Evolutionary conservation across 2,329 filamentous ascomycete species (phyloP), one percentile per base, ranked within the genome.

Genomic region (Diaporthe amygdali): DNA sequence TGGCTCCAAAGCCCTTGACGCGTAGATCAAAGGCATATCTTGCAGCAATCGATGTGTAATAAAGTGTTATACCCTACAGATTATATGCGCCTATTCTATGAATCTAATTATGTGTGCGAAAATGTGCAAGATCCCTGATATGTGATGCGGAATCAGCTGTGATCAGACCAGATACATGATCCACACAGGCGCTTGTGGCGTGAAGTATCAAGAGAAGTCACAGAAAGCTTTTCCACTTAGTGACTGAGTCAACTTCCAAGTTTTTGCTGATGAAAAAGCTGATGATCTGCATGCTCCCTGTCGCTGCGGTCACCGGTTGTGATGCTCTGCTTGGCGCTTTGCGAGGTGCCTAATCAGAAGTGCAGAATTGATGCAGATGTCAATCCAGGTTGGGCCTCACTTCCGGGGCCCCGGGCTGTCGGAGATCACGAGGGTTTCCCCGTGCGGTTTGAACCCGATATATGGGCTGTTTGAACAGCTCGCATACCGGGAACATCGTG

Each of bases 61-160:
- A 64, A 49, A 49, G 59, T 34, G 2, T 37, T 37, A 37, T 20
- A 37, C 59, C 46, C 30, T 25, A 30, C 1, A 12, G n/a, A 17
- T 8, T 9, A 64, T 64, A 64, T 64, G 44, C 59, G 59, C 41
- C 59, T 64, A 64, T 49, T 37, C n/a, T n/a, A n/a, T n/a, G n/a
- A n/a, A n/a, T n/a, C n/a, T 64, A 27, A 49, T 44, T 49, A 64
- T 44, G 30, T 30, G 41, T 30, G 44, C 59, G 59, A n/a, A 25
- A 20, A 37, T 49, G n/a, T 44, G n/a, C 59, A n/a, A 25, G 22
- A 30, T 9, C 34, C 30, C 34, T 34, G 39, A 41, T 32, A 22
- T 46, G 20, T 49, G 59, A 25, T 44, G 30, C 30, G 30, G 44
- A 17, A 64, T 25, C 44, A 34, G 49, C n/a, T 27, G 22, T 64